A percentile compares a stretch with the other conserved stretches of the same genome.
These are phyloP conservation scores for Azolla pinnata DNA, from an alignment of 75 land plant species.

Conservation along the genomic window DNA sequence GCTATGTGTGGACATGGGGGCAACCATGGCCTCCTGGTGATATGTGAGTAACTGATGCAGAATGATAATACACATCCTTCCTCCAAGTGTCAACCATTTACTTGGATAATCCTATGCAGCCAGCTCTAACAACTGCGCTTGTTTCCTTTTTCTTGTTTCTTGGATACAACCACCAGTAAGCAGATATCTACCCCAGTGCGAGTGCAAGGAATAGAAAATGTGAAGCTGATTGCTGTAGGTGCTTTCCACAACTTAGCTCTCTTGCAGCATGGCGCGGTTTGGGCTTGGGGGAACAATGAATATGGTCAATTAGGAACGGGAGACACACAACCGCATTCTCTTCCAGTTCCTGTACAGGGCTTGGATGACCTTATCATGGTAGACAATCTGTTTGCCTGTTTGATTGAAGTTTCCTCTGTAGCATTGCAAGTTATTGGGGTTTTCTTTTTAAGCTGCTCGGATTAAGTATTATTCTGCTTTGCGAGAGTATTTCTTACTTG, in stretches of 20 bases:
- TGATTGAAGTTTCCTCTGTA: background rate
- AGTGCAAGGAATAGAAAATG: conserved; percentile 79
- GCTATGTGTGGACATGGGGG: conserved; percentile 98
- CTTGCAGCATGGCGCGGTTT: conserved; percentile 51
- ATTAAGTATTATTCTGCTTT: too few relatives aligned
- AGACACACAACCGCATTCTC: conserved; percentile 87
- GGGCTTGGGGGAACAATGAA: conserved; percentile 99
- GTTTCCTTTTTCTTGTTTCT: background rate
- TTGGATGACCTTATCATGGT: conserved; percentile 71
- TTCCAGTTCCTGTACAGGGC: conserved; percentile 76
- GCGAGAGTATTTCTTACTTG: too few relatives aligned
- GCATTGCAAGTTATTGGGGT: too few relatives aligned
- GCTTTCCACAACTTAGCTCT: conserved; percentile 94
- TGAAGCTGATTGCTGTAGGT: conserved; percentile 77
- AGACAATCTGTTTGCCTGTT: conserved; percentile 9
- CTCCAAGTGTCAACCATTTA: too few relatives aligned
- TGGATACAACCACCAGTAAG: conserved; percentile 42
- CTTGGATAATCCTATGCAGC: too few relatives aligned
- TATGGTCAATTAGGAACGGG: conserved; percentile 97
- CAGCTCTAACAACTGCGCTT: too few relatives aligned
- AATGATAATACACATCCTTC: too few relatives aligned
- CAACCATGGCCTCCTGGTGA: conserved; percentile 99
- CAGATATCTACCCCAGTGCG: conserved; percentile 81
- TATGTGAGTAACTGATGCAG: conserved; percentile 42
- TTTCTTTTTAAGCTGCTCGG: too few relatives aligned